These are phyloP conservation scores for Aspergillus awamori DNA, from an alignment of 2,329 filamentous ascomycete genomes.

Conservation along the genomic window DNA sequence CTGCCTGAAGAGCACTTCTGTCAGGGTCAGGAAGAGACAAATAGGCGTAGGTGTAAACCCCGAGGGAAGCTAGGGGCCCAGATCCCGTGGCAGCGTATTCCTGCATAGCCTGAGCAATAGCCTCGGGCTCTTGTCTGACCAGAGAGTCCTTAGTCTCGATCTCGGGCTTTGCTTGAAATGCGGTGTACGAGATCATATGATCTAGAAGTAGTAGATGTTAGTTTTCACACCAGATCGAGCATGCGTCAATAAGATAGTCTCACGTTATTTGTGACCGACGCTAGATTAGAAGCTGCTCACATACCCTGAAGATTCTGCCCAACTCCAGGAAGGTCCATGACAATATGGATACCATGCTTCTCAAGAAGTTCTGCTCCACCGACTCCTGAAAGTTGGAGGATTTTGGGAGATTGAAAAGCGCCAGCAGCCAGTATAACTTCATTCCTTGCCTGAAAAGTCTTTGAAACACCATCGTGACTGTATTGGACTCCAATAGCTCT, in stretches of 20 bases:
- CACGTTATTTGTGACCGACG: background rate
- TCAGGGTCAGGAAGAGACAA: slow-evolving; percentile 6
- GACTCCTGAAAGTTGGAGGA: slow-evolving; percentile 55
- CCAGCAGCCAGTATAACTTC: slow-evolving; percentile 12
- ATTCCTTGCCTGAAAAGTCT: slow-evolving; percentile 7
- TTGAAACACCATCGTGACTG: slow-evolving; percentile 3
- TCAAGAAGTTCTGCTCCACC: slow-evolving; percentile 45
- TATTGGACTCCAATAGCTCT: slow-evolving; percentile 10
- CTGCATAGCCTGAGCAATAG: slow-evolving; percentile 8
- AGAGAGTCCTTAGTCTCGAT: slow-evolving; percentile 10
- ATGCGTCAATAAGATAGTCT: background rate
- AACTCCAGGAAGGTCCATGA: slow-evolving; percentile 53
- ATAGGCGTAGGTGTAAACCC: slow-evolving; percentile 12
- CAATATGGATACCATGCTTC: slow-evolving; percentile 42
- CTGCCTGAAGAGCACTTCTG: slow-evolving; percentile 2
- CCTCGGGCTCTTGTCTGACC: slow-evolving; percentile 11
- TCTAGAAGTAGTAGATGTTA: slow-evolving; percentile 2
- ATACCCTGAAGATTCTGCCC: slow-evolving; percentile 31
- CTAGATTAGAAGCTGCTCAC: background rate
- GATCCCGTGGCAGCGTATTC: slow-evolving; percentile 9
- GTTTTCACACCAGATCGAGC: background rate
- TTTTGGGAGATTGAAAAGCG: slow-evolving; percentile 41
- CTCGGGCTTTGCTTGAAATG: slow-evolving; percentile 13
- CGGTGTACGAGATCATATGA: slow-evolving; percentile 14
- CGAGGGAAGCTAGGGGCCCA: slow-evolving; percentile 9